Conservation (phyloP, 129 eudicot species). For the Tanacetum coccineum region DNA sequence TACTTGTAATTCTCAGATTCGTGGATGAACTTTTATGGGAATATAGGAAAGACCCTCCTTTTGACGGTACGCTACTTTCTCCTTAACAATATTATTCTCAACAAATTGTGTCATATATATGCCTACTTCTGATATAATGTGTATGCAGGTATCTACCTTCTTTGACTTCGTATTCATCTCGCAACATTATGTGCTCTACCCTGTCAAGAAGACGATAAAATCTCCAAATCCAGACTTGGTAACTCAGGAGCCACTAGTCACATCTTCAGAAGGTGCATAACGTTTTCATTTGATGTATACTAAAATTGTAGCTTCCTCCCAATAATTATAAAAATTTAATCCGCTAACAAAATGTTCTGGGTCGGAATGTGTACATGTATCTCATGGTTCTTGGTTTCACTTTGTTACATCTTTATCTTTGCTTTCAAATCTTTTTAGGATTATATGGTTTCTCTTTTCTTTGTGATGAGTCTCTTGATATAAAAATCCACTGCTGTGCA, state of each 20-base stretch:
- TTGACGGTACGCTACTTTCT: constrained; percentile 62
- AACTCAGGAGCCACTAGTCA: constrained; percentile 60
- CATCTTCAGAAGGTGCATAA: constrained; percentile 36
- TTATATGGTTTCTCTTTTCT: too few relatives aligned
- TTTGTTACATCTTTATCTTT: too few relatives aligned
- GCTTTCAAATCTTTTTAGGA: too few relatives aligned
- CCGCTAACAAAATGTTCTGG: constrained; percentile 1
- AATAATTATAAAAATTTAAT: too few relatives aligned
- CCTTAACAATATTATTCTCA: constrained; percentile 8
- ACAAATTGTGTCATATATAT: neutral
- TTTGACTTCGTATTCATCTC: constrained; percentile 81
- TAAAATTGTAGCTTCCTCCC: neutral
- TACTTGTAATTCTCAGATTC: constrained; percentile 54
- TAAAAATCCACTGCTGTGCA: too few relatives aligned
- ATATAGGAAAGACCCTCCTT: constrained; percentile 90
- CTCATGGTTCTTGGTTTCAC: too few relatives aligned
- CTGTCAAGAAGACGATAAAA: constrained; percentile 27
- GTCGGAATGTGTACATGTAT: constrained; percentile 16
- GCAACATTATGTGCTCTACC: constrained; percentile 90
- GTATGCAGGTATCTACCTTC: constrained; percentile 74
- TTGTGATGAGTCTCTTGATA: too few relatives aligned
- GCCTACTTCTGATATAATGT: neutral
- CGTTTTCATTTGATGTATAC: neutral
- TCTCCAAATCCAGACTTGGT: constrained; percentile 32
- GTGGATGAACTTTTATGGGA: constrained; percentile 95